Evolutionary conservation across 257 asterid genomes (phyloP).

Genomic region (Nicotiana undulata): DNA sequence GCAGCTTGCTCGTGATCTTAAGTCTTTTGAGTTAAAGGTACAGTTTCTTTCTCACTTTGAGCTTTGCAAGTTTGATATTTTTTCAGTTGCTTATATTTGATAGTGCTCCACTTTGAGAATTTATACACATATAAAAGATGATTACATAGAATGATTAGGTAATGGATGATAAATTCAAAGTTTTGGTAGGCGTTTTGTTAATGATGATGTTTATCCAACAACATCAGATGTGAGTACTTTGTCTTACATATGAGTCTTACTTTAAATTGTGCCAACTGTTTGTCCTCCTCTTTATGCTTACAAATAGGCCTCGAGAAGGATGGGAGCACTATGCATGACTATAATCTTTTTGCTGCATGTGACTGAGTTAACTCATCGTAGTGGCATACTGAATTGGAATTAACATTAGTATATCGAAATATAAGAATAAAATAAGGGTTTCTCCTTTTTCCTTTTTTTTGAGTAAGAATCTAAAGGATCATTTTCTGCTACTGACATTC

Average conservation of each 20-base stretch:
- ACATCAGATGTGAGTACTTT: neutral
- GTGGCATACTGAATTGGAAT: neutral
- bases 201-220: neutral
- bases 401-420: neutral
- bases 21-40: conserved; percentile 93
- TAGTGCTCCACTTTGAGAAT: neutral
- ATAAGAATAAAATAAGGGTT: neutral
- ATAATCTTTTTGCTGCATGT: neutral
- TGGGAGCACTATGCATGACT: neutral
- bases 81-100: neutral
- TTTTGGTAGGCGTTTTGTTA: neutral
- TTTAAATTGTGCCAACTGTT: neutral
- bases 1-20: conserved; percentile 98
- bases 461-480: neutral
- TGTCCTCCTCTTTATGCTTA: neutral
- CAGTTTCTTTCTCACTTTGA: neutral
- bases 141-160: neutral
- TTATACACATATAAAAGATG: neutral
- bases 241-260: neutral
- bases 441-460: neutral
- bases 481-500: neutral
- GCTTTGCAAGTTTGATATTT: neutral
- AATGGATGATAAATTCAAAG: neutral
- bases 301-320: neutral
- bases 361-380: neutral